phyloP scores from a whole-genome alignment of 768 basidiomycete genomes.

The Hygrocybe punicea region DNA sequence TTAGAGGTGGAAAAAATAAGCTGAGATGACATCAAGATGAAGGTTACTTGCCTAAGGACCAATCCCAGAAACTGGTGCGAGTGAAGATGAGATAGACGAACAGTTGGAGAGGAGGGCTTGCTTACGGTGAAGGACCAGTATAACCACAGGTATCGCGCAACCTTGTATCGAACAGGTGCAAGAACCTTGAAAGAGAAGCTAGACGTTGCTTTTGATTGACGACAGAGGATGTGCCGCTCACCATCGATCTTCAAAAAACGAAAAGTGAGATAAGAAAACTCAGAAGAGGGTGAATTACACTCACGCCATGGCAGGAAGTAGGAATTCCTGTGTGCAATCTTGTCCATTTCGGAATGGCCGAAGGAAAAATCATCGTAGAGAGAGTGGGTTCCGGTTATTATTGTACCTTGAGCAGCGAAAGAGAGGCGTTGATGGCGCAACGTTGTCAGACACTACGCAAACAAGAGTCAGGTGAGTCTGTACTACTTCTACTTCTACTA shows the following conservation, averaged over 20 bases:
- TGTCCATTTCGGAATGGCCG: conserved; percentile 12
- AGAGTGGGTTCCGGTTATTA: conserved; percentile 4
- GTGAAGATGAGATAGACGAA: background rate
- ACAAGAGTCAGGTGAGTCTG: too few relatives aligned
- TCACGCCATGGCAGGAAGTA: conserved; percentile 16
- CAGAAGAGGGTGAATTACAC: background rate
- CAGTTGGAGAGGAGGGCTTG: background rate
- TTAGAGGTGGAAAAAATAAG: background rate
- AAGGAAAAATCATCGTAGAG: conserved; percentile 16
- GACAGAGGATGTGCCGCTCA: background rate
- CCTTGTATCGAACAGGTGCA: conserved; percentile 11
- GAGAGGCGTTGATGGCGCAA: conserved; percentile 11
- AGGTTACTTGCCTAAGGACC: conserved; percentile 8
- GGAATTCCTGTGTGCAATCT: conserved; percentile 10
- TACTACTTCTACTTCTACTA: too few relatives aligned
- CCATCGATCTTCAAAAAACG: conserved; percentile 10
- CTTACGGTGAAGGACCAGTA: conserved; percentile 14
- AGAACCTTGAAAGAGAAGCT: conserved; percentile 8
- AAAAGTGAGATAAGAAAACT: background rate
- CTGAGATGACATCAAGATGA: background rate
- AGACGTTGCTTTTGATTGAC: background rate
- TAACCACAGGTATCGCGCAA: conserved; percentile 17
- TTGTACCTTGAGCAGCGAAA: conserved; percentile 6
- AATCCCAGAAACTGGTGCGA: conserved; percentile 13
- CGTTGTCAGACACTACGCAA: conserved; percentile 7